A percentile compares a stretch with the other conserved stretches of the same genome.
Conservation (phyloP, 805 yeast genomes). For the Ogataea nonfermentans region DNA sequence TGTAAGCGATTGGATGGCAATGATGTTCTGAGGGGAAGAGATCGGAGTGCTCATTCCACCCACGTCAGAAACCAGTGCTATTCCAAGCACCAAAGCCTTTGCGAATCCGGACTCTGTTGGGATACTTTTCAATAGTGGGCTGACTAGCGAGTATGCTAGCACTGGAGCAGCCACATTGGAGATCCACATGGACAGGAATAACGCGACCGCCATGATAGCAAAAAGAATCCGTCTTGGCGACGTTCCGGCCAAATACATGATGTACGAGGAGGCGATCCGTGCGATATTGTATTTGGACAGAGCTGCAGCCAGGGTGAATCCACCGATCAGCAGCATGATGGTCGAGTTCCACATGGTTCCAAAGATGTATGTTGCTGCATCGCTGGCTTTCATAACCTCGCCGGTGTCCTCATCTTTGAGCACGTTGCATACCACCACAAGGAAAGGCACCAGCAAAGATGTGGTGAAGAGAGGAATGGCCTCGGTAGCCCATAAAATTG, state of each 20-base stretch:
- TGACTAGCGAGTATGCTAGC: conserved; percentile 49
- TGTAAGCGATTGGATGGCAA: conserved; percentile 50
- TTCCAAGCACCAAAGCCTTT: conserved; percentile 32
- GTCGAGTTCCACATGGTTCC: conserved; percentile 55
- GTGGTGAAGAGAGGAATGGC: conserved; percentile 51
- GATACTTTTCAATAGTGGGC: conserved; percentile 44
- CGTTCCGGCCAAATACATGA: conserved; percentile 49
- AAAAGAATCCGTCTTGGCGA: conserved; percentile 47
- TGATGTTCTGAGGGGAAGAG: conserved; percentile 54
- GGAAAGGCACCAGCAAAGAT: conserved; percentile 46
- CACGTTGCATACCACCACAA: conserved; percentile 46
- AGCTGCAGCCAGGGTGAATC: conserved; percentile 55
- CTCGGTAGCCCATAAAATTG: conserved; percentile 52
- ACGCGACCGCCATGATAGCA: conserved; percentile 49
- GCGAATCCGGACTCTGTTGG: conserved; percentile 36
- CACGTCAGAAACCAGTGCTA: conserved; percentile 50
- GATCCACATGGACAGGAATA: conserved; percentile 57
- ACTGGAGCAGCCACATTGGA: conserved; percentile 59
- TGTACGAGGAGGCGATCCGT: conserved; percentile 47
- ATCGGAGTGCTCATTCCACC: conserved; percentile 59
- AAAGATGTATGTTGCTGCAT: conserved; percentile 44
- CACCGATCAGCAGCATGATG: conserved; percentile 49
- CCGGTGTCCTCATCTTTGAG: conserved; percentile 48
- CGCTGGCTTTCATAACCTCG: conserved; percentile 40
- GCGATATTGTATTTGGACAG: conserved; percentile 54